Evolutionary conservation across 2,329 filamentous ascomycete species (phyloP).

Genomic region (Stachybotrys chartarum): DNA sequence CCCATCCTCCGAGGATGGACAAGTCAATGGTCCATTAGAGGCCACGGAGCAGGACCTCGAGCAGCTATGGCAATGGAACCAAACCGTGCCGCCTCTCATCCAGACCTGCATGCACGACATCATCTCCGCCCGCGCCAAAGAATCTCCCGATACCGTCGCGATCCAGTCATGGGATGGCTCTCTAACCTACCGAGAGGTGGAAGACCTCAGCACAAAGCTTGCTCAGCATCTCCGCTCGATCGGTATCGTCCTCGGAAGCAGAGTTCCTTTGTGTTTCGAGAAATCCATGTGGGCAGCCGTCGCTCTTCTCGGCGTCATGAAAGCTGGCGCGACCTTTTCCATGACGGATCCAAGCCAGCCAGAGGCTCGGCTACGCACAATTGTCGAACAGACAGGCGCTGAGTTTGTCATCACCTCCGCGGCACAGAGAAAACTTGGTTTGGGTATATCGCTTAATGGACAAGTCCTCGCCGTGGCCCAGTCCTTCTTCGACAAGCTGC

Average conservation of each 20-base stretch:
- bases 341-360: constrained; percentile 40
- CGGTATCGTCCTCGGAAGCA: constrained; percentile 30
- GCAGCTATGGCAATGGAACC: constrained; percentile 41
- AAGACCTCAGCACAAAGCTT: constrained; percentile 31
- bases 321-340: constrained; percentile 39
- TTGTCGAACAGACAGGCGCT: constrained; percentile 35
- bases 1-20: not conserved
- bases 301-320: constrained; percentile 39
- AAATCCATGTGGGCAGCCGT: constrained; percentile 40
- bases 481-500: constrained; percentile 14
- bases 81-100: constrained; percentile 29
- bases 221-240: constrained; percentile 28
- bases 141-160: constrained; percentile 30
- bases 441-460: constrained; percentile 22
- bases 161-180: constrained; percentile 44
- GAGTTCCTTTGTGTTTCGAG: constrained; percentile 43
- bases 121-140: constrained; percentile 28
- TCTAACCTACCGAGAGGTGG: constrained; percentile 38
- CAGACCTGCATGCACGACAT: constrained; percentile 39
- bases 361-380: constrained; percentile 34
- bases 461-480: constrained; percentile 25
- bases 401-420: constrained; percentile 32
- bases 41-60: constrained; percentile 27
- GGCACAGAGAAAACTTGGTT: constrained; percentile 27
- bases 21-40: not conserved